A percentile compares a stretch with the other conserved stretches of the same genome.
Conservation (phyloP, 2,329 filamentous ascomycete species). For the Aspergillus pseudoviridinutans region DNA sequence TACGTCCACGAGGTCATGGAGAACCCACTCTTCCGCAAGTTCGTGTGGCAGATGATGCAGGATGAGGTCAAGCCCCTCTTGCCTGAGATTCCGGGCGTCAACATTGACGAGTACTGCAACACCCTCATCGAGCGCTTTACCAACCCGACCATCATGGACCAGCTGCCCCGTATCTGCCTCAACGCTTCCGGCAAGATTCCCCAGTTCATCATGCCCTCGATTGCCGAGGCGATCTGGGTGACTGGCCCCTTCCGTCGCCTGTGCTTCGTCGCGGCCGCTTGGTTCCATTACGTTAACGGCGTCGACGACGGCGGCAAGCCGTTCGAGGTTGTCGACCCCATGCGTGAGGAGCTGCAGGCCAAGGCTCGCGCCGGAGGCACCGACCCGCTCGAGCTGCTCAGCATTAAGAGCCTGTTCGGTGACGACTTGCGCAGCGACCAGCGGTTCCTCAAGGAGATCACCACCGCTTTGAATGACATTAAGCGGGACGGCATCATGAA, state of each 20-base stretch:
- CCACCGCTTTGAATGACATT: conserved; percentile 47
- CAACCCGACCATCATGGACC: conserved; percentile 55
- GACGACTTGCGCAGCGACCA: conserved; percentile 49
- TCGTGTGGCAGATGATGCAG: conserved; percentile 55
- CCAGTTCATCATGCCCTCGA: conserved; percentile 40
- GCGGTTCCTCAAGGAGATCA: conserved; percentile 47
- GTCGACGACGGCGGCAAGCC: conserved; percentile 46
- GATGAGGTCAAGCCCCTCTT: conserved; percentile 52
- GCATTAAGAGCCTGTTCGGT: conserved; percentile 48
- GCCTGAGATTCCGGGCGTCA: conserved; percentile 48
- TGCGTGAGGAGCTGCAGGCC: conserved; percentile 47
- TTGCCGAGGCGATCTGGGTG: conserved; percentile 43
- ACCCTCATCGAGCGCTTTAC: conserved; percentile 54
- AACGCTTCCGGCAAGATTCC: conserved; percentile 54
- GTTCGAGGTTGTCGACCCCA: conserved; percentile 45
- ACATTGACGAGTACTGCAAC: conserved; percentile 51
- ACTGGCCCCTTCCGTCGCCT: conserved; percentile 45
- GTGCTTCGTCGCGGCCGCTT: conserved; percentile 47
- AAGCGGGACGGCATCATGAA: conserved; percentile 47
- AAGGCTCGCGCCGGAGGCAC: conserved; percentile 44
- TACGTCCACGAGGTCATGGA: conserved; percentile 55
- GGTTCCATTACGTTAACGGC: conserved; percentile 52
- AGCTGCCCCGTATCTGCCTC: conserved; percentile 50
- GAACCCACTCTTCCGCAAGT: conserved; percentile 46
- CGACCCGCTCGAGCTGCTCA: conserved; percentile 42